Percentiles rank a stretch among this genome's conserved stretches.
These are phyloP conservation scores for Linnemannia schmuckeri DNA, from an alignment of 192 early-diverging fungal genomes.

Conservation along the genomic window DNA sequence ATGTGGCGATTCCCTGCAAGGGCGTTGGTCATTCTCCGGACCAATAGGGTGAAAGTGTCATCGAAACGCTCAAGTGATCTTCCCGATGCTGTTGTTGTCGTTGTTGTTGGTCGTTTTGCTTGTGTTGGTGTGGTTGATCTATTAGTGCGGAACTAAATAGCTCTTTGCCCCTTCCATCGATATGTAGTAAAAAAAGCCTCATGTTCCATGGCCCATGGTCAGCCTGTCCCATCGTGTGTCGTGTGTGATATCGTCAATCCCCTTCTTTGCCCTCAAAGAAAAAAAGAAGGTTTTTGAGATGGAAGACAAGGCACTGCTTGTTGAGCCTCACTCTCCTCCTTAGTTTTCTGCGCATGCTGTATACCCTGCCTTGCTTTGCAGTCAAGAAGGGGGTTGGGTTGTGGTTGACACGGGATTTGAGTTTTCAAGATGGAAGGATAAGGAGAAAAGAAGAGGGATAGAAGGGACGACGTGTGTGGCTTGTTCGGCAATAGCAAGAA, in stretches of 20 bases:
- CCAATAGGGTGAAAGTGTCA: constrained; percentile 28
- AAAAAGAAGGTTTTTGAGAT: constrained; percentile 2
- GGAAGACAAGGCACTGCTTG: background rate
- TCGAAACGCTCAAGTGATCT: background rate
- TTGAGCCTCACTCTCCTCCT: background rate
- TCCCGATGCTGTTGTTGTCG: constrained; percentile 1
- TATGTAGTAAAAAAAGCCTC: background rate
- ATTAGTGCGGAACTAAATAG: constrained; percentile 3
- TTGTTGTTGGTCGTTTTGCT: constrained; percentile 14
- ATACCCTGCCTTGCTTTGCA: background rate
- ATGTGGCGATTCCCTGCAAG: constrained; percentile 28
- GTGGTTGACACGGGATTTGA: background rate
- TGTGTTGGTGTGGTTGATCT: constrained; percentile 16
- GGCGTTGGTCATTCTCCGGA: constrained; percentile 17
- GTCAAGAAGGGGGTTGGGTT: background rate
- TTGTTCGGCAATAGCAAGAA: background rate
- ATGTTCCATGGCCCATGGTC: background rate
- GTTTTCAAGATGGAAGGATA: background rate
- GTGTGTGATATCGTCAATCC: too few species aligned
- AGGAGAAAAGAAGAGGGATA: background rate
- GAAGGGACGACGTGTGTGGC: background rate
- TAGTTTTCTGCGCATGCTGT: background rate
- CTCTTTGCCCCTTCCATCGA: background rate
- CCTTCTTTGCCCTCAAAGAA: background rate
- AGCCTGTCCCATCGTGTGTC: too few species aligned